Evolutionary conservation across 441 rosid genomes (phyloP).

Genomic region (Populus hybrid): DNA sequence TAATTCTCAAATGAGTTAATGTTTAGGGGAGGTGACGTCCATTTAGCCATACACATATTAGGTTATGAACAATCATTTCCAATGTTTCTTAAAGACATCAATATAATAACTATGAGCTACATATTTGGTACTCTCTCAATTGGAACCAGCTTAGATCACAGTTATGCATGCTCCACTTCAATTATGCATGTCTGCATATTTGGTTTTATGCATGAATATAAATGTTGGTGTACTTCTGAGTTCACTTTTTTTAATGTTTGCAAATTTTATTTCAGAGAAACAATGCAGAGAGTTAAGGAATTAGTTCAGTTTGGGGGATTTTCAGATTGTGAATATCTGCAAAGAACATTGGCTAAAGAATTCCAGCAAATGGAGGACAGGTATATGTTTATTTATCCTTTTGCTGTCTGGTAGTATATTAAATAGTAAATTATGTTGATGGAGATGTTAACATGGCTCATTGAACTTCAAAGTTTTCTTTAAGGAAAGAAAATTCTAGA

Average conservation of each 20-base stretch:
- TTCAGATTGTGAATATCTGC: conserved; percentile 57
- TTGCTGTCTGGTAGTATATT: conserved; percentile 6
- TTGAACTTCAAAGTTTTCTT: not conserved
- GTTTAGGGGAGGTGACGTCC: not conserved
- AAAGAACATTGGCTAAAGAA: conserved; percentile 69
- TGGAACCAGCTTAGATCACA: not conserved
- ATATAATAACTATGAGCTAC: not conserved
- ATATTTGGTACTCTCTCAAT: not conserved
- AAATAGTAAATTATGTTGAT: not conserved
- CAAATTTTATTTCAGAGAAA: conserved; percentile 44
- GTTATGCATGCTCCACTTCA: not conserved
- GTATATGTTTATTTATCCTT: conserved; percentile 34
- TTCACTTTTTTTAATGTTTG: conserved; percentile 5
- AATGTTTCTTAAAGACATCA: not conserved
- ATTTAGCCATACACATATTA: not conserved
- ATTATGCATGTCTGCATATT: not conserved
- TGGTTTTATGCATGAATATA: not conserved
- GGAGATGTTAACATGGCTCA: not conserved
- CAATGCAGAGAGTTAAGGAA: conserved; percentile 65
- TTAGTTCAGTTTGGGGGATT: conserved; percentile 81
- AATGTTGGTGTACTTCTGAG: conserved; percentile 1
- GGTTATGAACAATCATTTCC: not conserved
- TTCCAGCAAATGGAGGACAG: conserved; percentile 77
- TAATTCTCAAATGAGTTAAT: not conserved
- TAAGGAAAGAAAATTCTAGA: not conserved